Percentiles rank a stretch among this genome's conserved stretches.
phyloP scores from a whole-genome alignment of 2,329 filamentous ascomycete genomes.

The Diaporthe caulivora region DNA sequence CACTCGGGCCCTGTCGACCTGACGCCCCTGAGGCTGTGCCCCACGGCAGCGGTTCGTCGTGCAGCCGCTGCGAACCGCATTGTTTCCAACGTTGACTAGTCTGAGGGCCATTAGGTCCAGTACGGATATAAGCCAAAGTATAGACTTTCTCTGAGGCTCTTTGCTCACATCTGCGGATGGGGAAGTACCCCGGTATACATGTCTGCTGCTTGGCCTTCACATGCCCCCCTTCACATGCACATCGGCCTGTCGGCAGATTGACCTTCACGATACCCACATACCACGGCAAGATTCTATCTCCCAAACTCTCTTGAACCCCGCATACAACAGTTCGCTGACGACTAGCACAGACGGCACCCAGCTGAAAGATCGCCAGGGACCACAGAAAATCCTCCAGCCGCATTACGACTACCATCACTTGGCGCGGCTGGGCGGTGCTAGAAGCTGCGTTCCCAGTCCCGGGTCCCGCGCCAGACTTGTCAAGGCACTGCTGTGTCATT shows the following conservation, averaged over 20 bases:
- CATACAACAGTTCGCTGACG: slow-evolving; percentile 11
- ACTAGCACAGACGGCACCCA: background rate
- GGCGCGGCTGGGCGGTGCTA: slow-evolving; percentile 9
- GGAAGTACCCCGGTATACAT: no score
- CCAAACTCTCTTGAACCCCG: background rate
- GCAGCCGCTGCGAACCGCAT: slow-evolving; percentile 25
- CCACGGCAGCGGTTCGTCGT: background rate
- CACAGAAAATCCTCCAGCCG: background rate
- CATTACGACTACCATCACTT: slow-evolving; percentile 22
- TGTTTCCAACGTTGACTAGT: background rate
- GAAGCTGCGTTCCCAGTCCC: slow-evolving; percentile 7
- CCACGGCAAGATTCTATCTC: background rate
- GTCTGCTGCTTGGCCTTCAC: no score
- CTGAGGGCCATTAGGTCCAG: background rate
- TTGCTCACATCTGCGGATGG: no score
- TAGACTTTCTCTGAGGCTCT: no score
- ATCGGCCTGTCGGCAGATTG: background rate
- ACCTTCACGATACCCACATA: background rate
- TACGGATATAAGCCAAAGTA: background rate
- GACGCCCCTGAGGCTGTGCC: slow-evolving; percentile 34
- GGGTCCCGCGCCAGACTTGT: background rate
- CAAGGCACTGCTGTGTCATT: no score
- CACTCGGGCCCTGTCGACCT: slow-evolving; percentile 17
- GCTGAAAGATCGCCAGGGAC: slow-evolving; percentile 33
- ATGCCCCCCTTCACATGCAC: slow-evolving; percentile 14